Evolutionary conservation across 768 basidiomycete species (phyloP), one percentile per base, ranked within the genome.

Genomic region (Lyophyllum semitale): DNA sequence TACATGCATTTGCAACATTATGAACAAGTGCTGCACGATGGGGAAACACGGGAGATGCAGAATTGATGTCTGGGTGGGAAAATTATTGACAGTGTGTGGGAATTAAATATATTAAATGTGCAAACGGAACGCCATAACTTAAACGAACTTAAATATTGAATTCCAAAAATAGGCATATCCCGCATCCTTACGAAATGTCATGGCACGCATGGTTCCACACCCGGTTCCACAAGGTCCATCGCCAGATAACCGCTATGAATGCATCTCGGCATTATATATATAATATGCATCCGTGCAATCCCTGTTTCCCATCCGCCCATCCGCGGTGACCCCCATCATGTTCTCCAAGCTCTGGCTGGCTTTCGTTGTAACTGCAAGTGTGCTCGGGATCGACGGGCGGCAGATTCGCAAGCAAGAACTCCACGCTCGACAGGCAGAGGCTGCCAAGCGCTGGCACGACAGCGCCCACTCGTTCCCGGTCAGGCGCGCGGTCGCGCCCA

Each of bases 381-480:
- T 64, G 20, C 50, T 64, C 11, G 54, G 52, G 8, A 60, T 59
- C 11, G 63, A 68, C 26, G 73, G 66, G 22, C 66, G 70, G 4
- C 66, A 72, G 27, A 63, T 77, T 38, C 64, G 68, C 55, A 81
- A 79, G 63, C 63, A 71, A 15, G 77, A 82, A 41, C 54, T 81
- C 18, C 77, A 70, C 42, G 75, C 68, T 13, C 73, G 68, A 48
- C 84, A 84, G 63, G 55, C 64, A 3, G 79, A 78, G 58, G 83
- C 83, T 42, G 79, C 75, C 3, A 73, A 80, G 57, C 71, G 77
- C 42, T 80, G 68, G 58, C 55, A 65, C 17, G 15, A 54, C 47
- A 48, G 50, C 50, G 55, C 52, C 60, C 53, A 54, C 43, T 51
- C 38, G 12, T 57, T 59, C 48, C 57, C 48, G 30, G 53, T 57